Evolutionary conservation across 495 filamentous ascomycete genomes (phyloP), one percentile per base, ranked within the genome.

Genomic region (Xylaria scruposa): DNA sequence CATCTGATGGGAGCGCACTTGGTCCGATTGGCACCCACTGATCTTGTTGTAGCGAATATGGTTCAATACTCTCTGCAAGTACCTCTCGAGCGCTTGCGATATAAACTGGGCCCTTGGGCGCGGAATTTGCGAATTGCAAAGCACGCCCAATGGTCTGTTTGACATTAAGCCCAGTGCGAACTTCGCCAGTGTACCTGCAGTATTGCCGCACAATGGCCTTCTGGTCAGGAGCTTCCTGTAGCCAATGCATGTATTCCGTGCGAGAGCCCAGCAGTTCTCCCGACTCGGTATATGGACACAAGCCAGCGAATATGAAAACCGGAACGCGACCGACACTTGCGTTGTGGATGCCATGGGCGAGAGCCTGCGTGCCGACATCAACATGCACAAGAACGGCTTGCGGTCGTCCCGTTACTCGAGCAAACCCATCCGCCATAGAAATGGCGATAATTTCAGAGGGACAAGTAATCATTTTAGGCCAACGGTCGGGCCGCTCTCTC

Each of bases 201-300:
- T 93, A 94, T 78, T 94, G 92, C 4, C 87, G 84, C 31, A 94
- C 87, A 54, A 94, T 93, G 75, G 90, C 88, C 74, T 91, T 91
- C 79, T 94, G 92, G 67, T 94, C 91, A 2, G 90, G 92, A 2
- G 93, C 89, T 79, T 94, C 92, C 70, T 94, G 92, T 10, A 93
- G 90, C 90, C 92, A 94, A 72, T 94, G 92, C 73, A 94, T 94
- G 72, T 93, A 94, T 74, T 94, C 92, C 0, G 92, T 94, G 44
- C 92, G 83, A 7, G 89, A 91, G 1, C 92, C 92, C 26, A 89
- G 81, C 78, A 90, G 84, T 79, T 94, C 92, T 3, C 92, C 92
- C 68, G 94, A 91, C 65, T 90, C 87, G 0, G 92, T 94, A 74
- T 89, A 94, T 0, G 92, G 92, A 40, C 88, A 91, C 38, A 94